These are phyloP conservation scores for Astrothelium subdiscretum DNA, from an alignment of 495 filamentous ascomycete genomes.

Conservation along the genomic window DNA sequence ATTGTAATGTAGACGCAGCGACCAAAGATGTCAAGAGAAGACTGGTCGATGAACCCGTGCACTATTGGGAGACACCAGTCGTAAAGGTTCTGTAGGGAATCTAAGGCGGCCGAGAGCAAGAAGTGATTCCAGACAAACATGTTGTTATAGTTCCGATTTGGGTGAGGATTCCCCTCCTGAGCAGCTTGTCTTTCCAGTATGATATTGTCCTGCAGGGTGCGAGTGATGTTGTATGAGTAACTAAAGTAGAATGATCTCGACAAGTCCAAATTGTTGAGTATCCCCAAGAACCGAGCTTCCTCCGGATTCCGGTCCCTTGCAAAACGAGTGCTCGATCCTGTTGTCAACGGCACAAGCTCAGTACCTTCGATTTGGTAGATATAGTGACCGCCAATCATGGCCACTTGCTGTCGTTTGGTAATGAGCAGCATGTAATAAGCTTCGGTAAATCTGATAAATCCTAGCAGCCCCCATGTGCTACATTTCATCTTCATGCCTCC, in stretches of 20 bases:
- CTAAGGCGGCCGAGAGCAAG: slow-evolving; percentile 64
- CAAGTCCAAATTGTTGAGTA: slow-evolving; percentile 82
- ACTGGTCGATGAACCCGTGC: slow-evolving; percentile 89
- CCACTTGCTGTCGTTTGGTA: slow-evolving; percentile 90
- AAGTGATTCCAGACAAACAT: slow-evolving; percentile 99
- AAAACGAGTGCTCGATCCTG: slow-evolving; percentile 46
- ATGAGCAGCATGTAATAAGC: slow-evolving; percentile 96
- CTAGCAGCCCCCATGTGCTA: slow-evolving; percentile 85
- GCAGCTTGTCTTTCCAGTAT: slow-evolving; percentile 63
- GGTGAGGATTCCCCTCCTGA: slow-evolving; percentile 45
- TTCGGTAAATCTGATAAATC: slow-evolving; percentile 91
- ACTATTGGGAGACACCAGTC: slow-evolving; percentile 96
- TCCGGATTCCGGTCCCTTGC: slow-evolving; percentile 76
- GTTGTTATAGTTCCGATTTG: slow-evolving; percentile 58
- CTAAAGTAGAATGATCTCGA: slow-evolving; percentile 94
- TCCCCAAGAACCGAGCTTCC: slow-evolving; percentile 77
- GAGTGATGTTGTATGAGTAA: slow-evolving; percentile 93
- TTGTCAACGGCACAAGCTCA: slow-evolving; percentile 76
- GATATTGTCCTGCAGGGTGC: slow-evolving; percentile 87
- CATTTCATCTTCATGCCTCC: slow-evolving; percentile 87
- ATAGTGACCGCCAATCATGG: slow-evolving; percentile 92
- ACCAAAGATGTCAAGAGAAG: slow-evolving; percentile 36
- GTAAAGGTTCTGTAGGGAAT: slow-evolving; percentile 61
- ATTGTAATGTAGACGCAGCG: slow-evolving; percentile 81
- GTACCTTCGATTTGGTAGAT: slow-evolving; percentile 94